A percentile compares a stretch with the other conserved stretches of the same genome.
Conservation (phyloP, 352 stramenopile species). For the Plasmopara viticola region DNA sequence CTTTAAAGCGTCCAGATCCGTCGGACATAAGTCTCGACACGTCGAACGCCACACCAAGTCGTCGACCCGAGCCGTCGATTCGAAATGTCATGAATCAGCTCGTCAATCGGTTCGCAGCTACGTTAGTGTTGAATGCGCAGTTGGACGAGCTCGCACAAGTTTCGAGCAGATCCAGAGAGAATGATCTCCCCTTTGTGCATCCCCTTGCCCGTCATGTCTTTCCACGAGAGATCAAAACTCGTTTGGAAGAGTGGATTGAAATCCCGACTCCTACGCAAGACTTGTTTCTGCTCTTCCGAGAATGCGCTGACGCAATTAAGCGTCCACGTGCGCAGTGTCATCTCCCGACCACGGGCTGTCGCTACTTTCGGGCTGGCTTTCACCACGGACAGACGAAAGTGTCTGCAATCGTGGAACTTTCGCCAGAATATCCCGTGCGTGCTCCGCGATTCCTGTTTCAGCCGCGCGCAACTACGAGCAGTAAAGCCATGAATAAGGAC, state of each 20-base stretch:
- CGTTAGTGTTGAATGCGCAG: constrained; percentile 40
- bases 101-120: constrained; percentile 42
- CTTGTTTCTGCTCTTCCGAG: constrained; percentile 40
- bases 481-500: constrained; percentile 27
- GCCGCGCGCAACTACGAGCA: constrained; percentile 23
- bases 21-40: constrained; percentile 1
- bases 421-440: constrained; percentile 58
- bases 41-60: constrained; percentile 11
- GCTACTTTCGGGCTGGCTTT: constrained; percentile 50
- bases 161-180: constrained; percentile 11
- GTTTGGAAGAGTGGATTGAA: constrained; percentile 47
- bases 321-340: constrained; percentile 19
- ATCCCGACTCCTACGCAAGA: constrained; percentile 26
- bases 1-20: constrained; percentile 33
- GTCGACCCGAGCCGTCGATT: constrained; percentile 56
- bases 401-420: constrained; percentile 48
- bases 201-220: constrained; percentile 37
- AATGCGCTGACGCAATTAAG: constrained; percentile 13
- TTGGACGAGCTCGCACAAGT: constrained; percentile 33
- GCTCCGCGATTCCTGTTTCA: constrained; percentile 61
- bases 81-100: constrained; percentile 61
- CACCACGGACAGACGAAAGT: constrained; percentile 37
- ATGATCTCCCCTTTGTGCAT: constrained; percentile 24
- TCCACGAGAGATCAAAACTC: constrained; percentile 37
- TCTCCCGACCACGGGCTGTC: constrained; percentile 28